Evolutionary conservation across 441 rosid genomes (phyloP), one percentile per base, ranked within the genome.

Genomic region (Croton laevigatus): DNA sequence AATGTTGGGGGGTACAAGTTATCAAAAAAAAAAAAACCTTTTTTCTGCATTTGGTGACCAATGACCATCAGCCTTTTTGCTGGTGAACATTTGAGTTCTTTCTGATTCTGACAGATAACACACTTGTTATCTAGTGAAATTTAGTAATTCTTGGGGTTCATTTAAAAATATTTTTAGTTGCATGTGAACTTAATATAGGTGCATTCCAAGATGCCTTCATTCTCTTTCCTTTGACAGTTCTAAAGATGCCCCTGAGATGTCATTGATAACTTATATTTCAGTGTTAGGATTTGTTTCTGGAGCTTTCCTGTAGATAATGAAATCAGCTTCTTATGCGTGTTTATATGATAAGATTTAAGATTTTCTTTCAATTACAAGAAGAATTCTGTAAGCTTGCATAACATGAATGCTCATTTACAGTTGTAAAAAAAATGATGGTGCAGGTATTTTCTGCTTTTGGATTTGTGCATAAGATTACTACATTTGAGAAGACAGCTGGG

Each of bases 391-490:
- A n/a, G 51, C 44, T 62, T 65, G 46, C 72, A 34, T 5, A 10
- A 63, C 55, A 34, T 70, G 53, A 60, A 34, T 79, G 48, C 66
- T 49, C 61, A 52, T 53, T 63, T 48, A 11, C 72, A 42, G 70
- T 80, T 74, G 58, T 65, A 58, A 38, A 83, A 78, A 34, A 42
- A 60, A 44, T 44, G 71, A 62, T 72, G 51, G 51, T 86, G 91
- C 91, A 96, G 99, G 99, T 93, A 10, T 96, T 96, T 88, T 96
- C 99, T 62, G 94, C 99, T 59, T 96, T 96, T 82, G 99, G 99
- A 58, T 89, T 88, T 77, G 99, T 96, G 64, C 98, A 93, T 80
- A 96, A 96, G 84, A 96, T 96, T 73, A 90, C 99, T 54, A 91
- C 97, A 58, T 96, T 96, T 64, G 99, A 96, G 88, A 96, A 96